Percentiles rank a stretch among this genome's conserved stretches.
Evolutionary conservation across 345 rosid species (phyloP).

Genomic region (Euphorbia lathyris): DNA sequence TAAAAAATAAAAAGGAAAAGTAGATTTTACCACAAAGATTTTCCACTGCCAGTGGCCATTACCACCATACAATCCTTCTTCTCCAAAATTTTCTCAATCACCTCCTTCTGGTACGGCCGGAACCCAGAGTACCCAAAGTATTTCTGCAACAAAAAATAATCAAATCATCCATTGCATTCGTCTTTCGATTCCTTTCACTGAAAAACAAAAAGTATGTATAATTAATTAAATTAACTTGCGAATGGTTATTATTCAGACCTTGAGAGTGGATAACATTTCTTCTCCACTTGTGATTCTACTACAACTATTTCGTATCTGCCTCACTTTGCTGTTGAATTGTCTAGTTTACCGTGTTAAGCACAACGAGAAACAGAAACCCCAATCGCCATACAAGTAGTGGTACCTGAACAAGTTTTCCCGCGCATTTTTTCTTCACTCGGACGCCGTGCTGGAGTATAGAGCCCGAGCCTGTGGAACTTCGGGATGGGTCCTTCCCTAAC

Average conservation of each 20-base stretch:
- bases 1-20: background rate
- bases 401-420: background rate
- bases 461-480: background rate
- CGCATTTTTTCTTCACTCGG: background rate
- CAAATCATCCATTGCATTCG: background rate
- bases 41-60: conserved; percentile 56
- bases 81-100: conserved; percentile 30
- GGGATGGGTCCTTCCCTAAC: no score
- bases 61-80: conserved; percentile 41
- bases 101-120: conserved; percentile 44
- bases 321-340: background rate
- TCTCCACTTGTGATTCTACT: background rate
- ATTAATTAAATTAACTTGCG: background rate
- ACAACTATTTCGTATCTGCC: background rate
- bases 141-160: conserved; percentile 24
- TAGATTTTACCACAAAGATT: conserved; percentile 40
- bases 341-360: background rate
- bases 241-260: background rate
- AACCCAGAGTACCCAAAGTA: conserved; percentile 40
- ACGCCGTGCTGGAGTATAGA: background rate
- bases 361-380: background rate
- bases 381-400: background rate
- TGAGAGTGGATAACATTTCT: conserved; percentile 8
- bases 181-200: background rate
- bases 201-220: background rate